Base-by-base conservation (phyloP, 2,329 filamentous ascomycete species). In the Mycogone perniciosa region DNA sequence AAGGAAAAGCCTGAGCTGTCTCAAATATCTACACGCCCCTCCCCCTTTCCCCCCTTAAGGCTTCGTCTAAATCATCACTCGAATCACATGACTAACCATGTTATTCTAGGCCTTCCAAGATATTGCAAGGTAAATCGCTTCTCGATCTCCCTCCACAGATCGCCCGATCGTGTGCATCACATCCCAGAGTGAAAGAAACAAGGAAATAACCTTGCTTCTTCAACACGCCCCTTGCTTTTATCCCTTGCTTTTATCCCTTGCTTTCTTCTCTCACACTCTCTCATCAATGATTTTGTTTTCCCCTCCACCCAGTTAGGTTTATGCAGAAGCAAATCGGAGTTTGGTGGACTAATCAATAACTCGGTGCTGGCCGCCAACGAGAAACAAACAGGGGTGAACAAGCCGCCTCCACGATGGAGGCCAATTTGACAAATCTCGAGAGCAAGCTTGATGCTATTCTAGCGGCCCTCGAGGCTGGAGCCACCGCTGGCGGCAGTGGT, bases 371-470 rank as follows among this genome's bases (percentile, higher is more conserved):
- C 7, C 7, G 33, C 33, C 3, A 38, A 43, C 30, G 20, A 39
- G 37, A 2, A 48, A 27, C 29, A 20, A 31, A 50, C 53, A 80
- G 76, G 58, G 79, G 79, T 57, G 79, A 82, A 54, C 73, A 78
- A 57, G 68, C 78, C 4, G 79, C 79, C 39, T 61, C 72, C 8
- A 71, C 70, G 31, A 71, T 82, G 13, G 79, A 82, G 60, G 67
- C 72, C 2, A 76, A 76, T 56, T 69, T 82, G 45, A 68, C 71
- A 7, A 73, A 60, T 33, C 69, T 82, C 20, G 78, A 82, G 63
- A 69, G 66, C 59, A 79, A 74, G 60, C 71, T 82, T n/a, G 77
- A 81, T 54, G 71, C 71, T 53, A 67, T 82, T 26, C 68, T 82
- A 26, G 75, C 73, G 11, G 71, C 72, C 27, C 66, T 80, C 44